phyloP scores from a whole-genome alignment of 495 filamentous ascomycete species.

The Aspergillus ostianus region DNA sequence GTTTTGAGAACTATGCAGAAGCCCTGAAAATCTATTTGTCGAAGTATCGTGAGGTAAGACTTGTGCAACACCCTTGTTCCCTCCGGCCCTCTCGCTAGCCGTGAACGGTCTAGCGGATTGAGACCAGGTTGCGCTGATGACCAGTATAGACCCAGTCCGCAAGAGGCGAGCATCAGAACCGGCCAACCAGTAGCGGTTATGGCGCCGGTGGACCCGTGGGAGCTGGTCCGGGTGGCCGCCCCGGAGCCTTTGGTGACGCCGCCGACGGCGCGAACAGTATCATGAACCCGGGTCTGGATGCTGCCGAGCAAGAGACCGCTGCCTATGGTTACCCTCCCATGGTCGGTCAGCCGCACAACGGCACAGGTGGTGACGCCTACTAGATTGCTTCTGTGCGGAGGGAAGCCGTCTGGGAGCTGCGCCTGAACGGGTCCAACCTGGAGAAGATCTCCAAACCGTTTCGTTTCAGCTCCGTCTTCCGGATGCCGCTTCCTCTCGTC shows the following conservation, averaged over 20 bases:
- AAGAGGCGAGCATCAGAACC: conserved; percentile 69
- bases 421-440: not conserved
- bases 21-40: conserved; percentile 97
- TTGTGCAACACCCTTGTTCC: conserved; percentile 26
- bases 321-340: conserved; percentile 66
- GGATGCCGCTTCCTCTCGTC: conserved; percentile 9
- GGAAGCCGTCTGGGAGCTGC: not conserved
- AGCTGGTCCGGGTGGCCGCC: conserved; percentile 46
- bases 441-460: no score
- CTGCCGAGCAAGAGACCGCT: conserved; percentile 54
- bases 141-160: conserved; percentile 69
- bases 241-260: conserved; percentile 51
- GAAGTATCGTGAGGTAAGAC: conserved; percentile 94
- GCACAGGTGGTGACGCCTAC: conserved; percentile 56
- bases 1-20: conserved; percentile 98
- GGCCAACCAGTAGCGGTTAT: conserved; percentile 70
- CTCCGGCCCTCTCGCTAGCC: conserved; percentile 13
- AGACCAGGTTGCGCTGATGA: conserved; percentile 11
- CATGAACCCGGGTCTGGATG: conserved; percentile 60
- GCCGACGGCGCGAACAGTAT: conserved; percentile 58
- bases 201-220: conserved; percentile 50
- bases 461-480: conserved; percentile 1
- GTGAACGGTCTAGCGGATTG: conserved; percentile 2
- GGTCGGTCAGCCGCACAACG: conserved; percentile 63
- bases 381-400: conserved; percentile 24